phyloP scores from a whole-genome alignment of 768 basidiomycete genomes.

The Tricholoma matsutake region DNA sequence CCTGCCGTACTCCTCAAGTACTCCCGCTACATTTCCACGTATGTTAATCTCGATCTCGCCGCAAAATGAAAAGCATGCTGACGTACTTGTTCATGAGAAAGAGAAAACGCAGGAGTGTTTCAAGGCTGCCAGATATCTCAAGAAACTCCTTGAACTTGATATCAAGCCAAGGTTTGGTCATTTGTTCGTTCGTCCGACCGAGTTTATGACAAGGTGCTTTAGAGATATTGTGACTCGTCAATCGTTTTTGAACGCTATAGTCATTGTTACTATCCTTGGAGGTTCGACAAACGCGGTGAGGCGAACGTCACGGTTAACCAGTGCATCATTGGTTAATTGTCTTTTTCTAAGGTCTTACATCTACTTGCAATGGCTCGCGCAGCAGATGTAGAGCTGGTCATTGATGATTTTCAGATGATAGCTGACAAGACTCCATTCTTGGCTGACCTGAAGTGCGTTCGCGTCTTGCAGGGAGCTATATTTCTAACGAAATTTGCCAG shows the following conservation, averaged over 20 bases:
- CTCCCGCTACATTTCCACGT: constrained; percentile 73
- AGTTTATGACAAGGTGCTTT: not conserved
- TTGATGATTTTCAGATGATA: constrained; percentile 85
- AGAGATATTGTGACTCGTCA: constrained; percentile 45
- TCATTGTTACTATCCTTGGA: constrained; percentile 74
- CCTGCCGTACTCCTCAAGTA: constrained; percentile 78
- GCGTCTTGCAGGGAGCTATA: not conserved
- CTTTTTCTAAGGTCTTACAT: constrained; percentile 62
- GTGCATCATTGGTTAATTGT: not conserved
- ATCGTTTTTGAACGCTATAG: constrained; percentile 80
- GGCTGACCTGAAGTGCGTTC: constrained; percentile 70
- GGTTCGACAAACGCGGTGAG: constrained; percentile 86
- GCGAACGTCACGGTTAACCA: not conserved
- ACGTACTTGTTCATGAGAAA: constrained; percentile 19
- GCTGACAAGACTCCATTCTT: constrained; percentile 80
- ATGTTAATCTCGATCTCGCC: constrained; percentile 7
- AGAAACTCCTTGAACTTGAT: constrained; percentile 68
- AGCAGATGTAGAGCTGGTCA: constrained; percentile 63
- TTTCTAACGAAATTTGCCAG: constrained; percentile 27
- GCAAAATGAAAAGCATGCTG: not conserved
- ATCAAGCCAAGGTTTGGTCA: constrained; percentile 67
- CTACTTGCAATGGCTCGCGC: constrained; percentile 83
- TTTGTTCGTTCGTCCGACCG: not conserved
- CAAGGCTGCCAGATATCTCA: constrained; percentile 75
- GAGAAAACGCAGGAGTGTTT: constrained; percentile 84